These are phyloP conservation scores for Suillus alpinus DNA, from an alignment of 768 basidiomycete species.

Conservation along the genomic window DNA sequence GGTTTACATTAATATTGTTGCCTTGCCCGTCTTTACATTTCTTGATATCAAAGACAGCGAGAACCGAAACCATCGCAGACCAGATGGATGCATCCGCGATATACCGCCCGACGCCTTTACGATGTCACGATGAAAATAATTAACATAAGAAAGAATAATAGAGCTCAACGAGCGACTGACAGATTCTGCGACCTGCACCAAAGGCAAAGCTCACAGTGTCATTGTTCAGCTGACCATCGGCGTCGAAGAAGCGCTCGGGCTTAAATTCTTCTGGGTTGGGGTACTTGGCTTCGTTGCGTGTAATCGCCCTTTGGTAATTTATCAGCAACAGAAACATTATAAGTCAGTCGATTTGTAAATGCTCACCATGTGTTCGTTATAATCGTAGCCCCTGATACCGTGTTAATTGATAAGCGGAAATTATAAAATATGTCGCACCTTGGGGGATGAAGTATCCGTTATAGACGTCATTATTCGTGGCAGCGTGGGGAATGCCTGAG, in stretches of 20 bases:
- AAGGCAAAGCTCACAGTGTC: slow-evolving; percentile 31
- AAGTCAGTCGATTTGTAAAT: background rate
- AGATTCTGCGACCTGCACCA: slow-evolving; percentile 37
- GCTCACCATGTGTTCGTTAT: slow-evolving; percentile 27
- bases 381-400: slow-evolving; percentile 23
- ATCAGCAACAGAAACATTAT: background rate
- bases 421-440: slow-evolving; percentile 27
- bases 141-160: background rate
- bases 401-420: background rate
- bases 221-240: slow-evolving; percentile 19
- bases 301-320: slow-evolving; percentile 25
- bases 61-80: slow-evolving; percentile 30
- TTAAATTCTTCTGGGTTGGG: slow-evolving; percentile 30
- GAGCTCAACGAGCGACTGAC: background rate
- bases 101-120: slow-evolving; percentile 38
- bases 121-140: background rate
- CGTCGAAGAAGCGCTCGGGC: slow-evolving; percentile 34
- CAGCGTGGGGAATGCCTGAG: slow-evolving; percentile 31
- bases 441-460: slow-evolving; percentile 54
- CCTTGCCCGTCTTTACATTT: slow-evolving; percentile 26
- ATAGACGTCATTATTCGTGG: slow-evolving; percentile 41
- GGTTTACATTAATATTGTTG: slow-evolving; percentile 19
- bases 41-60: slow-evolving; percentile 34
- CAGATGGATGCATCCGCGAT: slow-evolving; percentile 42
- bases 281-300: slow-evolving; percentile 34